Conservation (phyloP, 2,329 filamentous ascomycete species). For the Westerdykella ornata region DNA sequence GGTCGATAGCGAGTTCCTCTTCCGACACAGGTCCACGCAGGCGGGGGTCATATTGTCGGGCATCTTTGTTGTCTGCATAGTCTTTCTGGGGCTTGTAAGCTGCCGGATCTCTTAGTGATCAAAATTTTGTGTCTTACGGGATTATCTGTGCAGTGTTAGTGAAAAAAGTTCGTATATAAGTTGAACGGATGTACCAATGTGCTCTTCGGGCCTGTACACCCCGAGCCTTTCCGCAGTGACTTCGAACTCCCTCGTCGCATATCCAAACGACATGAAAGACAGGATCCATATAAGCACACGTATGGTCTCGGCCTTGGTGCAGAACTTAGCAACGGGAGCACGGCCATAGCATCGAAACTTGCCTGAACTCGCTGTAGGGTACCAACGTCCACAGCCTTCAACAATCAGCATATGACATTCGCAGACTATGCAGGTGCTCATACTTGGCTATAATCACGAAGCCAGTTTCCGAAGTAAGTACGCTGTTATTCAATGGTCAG, state of each 20-base stretch:
- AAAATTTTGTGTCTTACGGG: constrained; percentile 7
- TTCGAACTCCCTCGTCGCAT: constrained; percentile 76
- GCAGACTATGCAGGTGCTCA: constrained; percentile 44
- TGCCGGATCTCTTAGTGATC: neutral
- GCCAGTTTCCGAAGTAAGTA: constrained; percentile 95
- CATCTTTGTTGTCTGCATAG: constrained; percentile 64
- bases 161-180: constrained; percentile 1
- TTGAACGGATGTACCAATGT: constrained; percentile 42
- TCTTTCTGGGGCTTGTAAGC: constrained; percentile 20
- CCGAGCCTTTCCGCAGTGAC: constrained; percentile 72
- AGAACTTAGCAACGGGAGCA: constrained; percentile 15
- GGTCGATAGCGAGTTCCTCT: constrained; percentile 43
- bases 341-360: constrained; percentile 8
- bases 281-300: constrained; percentile 82
- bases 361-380: constrained; percentile 47
- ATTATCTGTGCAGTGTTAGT: constrained; percentile 18
- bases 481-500: constrained; percentile 43
- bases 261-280: constrained; percentile 84
- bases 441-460: constrained; percentile 52
- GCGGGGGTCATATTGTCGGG: constrained; percentile 70
- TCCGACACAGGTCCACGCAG: constrained; percentile 67
- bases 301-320: constrained; percentile 65
- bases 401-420: constrained; percentile 39
- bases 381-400: constrained; percentile 50
- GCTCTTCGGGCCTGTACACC: constrained; percentile 62